Evolutionary conservation across 2,329 filamentous ascomycete species (phyloP), one percentile per base, ranked within the genome.

Genomic region (Ophiostoma populinum): DNA sequence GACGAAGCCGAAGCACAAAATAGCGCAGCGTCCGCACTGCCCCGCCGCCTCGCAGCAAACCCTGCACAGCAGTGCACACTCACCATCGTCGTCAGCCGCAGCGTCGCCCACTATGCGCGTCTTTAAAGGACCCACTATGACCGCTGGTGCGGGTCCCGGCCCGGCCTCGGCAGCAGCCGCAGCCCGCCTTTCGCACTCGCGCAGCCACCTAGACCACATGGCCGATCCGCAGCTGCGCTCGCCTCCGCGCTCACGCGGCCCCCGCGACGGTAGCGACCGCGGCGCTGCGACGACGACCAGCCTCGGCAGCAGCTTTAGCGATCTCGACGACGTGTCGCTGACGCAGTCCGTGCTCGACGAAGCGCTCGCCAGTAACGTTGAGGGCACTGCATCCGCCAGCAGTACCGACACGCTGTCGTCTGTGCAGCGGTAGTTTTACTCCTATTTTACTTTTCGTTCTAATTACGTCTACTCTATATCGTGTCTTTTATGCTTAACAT

Each of bases 301-400:
- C 46, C 83, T 85, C 73, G 79, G 80, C 1, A 87, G 80, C 51
- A 86, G 80, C 46, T 90, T 83, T 47, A 87, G 80, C 54, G 82
- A 90, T 56, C 63, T 92, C 28, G 81, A 87, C 51, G 43, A 45
- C 12, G 42, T 43, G 5, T 45, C 43, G 1, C 40, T 45, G n/a
- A 45, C 43, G 3, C 43, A 45, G 35, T 45, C 43, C 2, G 43
- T 42, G 3, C 36, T 45, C 8, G 43, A 45, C 26, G 43, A 45
- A 24, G 43, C 43, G 1, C 35, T 45, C 6, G 40, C 36, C 13
- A 45, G 43, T 27, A 43, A 42, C 7, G 42, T 45, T 18, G 41
- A 43, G 21, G 39, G 41, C 35, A 38, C 41, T 2, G 22, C 40
- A 1, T 31, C 34, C 12, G 24, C 28, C 5, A 38, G 33, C 32